phyloP scores from a whole-genome alignment of 208 protist species.

The Leishmania major region DNA sequence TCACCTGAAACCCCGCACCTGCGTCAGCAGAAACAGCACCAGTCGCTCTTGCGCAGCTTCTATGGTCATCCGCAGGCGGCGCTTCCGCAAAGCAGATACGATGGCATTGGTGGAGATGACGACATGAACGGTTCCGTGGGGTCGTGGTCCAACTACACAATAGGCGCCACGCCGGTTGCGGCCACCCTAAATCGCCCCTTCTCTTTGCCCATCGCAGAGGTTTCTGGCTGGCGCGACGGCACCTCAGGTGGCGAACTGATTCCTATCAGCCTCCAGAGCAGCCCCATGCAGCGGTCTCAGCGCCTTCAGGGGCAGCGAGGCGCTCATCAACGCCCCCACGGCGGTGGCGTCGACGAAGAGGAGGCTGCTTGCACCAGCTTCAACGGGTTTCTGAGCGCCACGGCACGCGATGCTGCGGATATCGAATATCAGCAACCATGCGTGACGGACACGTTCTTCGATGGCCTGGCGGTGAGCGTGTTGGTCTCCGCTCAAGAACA shows the following conservation, averaged over 20 bases:
- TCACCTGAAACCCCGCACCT: neutral
- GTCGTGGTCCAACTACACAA: conserved; percentile 5
- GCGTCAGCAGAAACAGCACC: conserved; percentile 1
- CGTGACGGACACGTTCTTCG: conserved; percentile 22
- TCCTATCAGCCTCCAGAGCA: neutral
- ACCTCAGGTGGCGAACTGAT: neutral
- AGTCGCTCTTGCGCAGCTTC: neutral
- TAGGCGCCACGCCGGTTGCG: neutral
- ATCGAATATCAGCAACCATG: neutral
- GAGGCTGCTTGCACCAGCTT: neutral
- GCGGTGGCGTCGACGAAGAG: neutral
- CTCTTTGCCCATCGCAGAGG: neutral
- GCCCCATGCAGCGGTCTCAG: neutral
- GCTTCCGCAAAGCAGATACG: neutral
- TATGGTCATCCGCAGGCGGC: neutral
- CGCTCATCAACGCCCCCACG: neutral
- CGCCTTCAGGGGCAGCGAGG: neutral
- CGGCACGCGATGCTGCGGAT: neutral
- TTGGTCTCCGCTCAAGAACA: neutral
- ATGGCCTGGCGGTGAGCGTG: conserved; percentile 4
- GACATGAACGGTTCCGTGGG: neutral
- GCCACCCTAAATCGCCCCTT: neutral
- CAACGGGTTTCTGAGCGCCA: neutral
- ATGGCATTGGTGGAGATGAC: neutral
- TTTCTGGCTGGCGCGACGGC: neutral